Evolutionary conservation across 164 flowering plant species (phyloP), one percentile per base, ranked within the genome.

Genomic region (Vitis rotundifolia): DNA sequence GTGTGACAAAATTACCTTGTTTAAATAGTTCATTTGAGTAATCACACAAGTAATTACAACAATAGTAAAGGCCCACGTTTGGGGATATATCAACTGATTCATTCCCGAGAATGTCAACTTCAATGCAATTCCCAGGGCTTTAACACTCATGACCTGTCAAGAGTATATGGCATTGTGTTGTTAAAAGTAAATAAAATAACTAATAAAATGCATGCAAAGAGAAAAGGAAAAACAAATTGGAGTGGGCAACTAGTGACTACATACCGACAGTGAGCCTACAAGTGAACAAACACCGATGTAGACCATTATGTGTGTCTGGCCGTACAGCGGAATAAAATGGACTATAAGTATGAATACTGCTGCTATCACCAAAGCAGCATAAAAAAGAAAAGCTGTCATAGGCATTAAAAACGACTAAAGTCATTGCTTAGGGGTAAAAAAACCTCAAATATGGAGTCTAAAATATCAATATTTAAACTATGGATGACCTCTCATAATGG

Each of bases 211-310:
- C 61, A 44, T 6, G 7, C 6, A 44, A 59, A 28, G 26, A 64
- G 26, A 68, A 9, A 53, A 59, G 59, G 44, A 49, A 31, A 61
- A 18, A 19, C 60, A 68, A 12, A 67, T n/a, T 63, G 13, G 18
- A 54, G 22, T 61, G 59, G 29, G 11, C 4, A 66, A 28, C 18
- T 44, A 63, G 49, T 12, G 44, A 31, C 18, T 29, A 67, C 88
- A 65, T 85, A 89, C 94, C 86, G 91, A 83, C 14, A 87, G 65
- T 37, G 94, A 90, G 59, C 97, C 97, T 31, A 92, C 81, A 66
- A 92, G 88, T 5, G 95, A 92, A 76, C 97, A 92, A 61, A 92
- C 82, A 29, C 93, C 95, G 75, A 92, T 82, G 50, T 90, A 89
- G 64, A 88, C 93, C 88, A 89, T 80, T 56, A 90, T 78, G 72